These are phyloP conservation scores for Xanthoconium stramineum DNA, from an alignment of 768 basidiomycete species.

Conservation along the genomic window DNA sequence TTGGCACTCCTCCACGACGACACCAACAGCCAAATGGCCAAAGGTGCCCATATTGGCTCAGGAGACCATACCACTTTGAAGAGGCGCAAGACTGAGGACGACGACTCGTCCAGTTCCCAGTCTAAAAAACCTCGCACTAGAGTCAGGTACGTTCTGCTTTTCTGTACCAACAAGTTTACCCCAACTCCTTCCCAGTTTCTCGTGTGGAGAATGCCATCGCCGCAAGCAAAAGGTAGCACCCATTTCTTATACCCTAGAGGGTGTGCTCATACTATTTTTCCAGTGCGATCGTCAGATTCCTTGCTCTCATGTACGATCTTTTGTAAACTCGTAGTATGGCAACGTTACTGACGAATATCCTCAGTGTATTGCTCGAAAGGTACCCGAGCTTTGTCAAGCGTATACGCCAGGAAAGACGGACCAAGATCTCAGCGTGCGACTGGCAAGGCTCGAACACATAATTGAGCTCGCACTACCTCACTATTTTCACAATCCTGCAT, in stretches of 20 bases:
- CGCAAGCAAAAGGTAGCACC: constrained; percentile 75
- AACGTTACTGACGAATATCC: constrained; percentile 13
- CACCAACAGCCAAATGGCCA: constrained; percentile 27
- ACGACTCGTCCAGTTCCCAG: constrained; percentile 39
- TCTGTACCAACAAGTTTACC: not conserved
- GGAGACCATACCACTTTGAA: constrained; percentile 41
- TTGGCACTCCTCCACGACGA: constrained; percentile 33
- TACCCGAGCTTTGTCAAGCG: constrained; percentile 83
- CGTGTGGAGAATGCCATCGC: constrained; percentile 85
- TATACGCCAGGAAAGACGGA: constrained; percentile 87
- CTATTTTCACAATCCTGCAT: constrained; percentile 48
- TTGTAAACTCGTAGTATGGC: not conserved
- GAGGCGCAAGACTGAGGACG: constrained; percentile 65
- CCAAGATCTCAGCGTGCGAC: constrained; percentile 71
- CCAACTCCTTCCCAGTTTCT: constrained; percentile 50
- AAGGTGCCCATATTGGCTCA: constrained; percentile 17
- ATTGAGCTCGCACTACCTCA: constrained; percentile 79
- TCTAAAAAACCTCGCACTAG: constrained; percentile 68
- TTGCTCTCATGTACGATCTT: constrained; percentile 69
- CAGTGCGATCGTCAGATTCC: constrained; percentile 86
- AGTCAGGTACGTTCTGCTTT: constrained; percentile 57
- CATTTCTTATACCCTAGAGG: constrained; percentile 11
- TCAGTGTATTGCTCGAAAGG: constrained; percentile 81
- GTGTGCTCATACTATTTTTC: constrained; percentile 15
- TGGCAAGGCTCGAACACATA: constrained; percentile 77